Percentiles rank a stretch among this genome's conserved stretches.
These are phyloP conservation scores for Wakefieldia striispora DNA, from an alignment of 768 basidiomycete species.

Conservation along the genomic window DNA sequence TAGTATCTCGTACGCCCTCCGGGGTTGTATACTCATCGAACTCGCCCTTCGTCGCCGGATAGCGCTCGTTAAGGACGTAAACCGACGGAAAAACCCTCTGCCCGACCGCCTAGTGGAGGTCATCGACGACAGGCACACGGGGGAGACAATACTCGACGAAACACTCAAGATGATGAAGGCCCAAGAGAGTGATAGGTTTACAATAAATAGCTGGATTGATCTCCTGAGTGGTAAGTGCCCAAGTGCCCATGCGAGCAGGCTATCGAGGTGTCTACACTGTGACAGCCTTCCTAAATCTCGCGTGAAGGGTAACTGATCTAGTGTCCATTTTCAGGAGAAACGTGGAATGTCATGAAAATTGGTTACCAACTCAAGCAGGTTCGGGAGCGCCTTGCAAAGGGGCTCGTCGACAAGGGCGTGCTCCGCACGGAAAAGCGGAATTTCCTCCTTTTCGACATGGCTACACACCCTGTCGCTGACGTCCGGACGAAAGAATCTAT, in stretches of 20 bases:
- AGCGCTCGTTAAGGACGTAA: conserved; percentile 83
- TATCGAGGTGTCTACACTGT: not conserved
- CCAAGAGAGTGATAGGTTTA: conserved; percentile 53
- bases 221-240: conserved; percentile 71
- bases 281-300: not conserved
- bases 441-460: conserved; percentile 99
- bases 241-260: not conserved
- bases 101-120: conserved; percentile 88
- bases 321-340: conserved; percentile 68
- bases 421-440: conserved; percentile 99
- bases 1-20: conserved; percentile 97
- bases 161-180: conserved; percentile 93
- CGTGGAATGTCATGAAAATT: conserved; percentile 99
- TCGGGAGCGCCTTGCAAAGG: conserved; percentile 94
- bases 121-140: conserved; percentile 88
- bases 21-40: conserved; percentile 98
- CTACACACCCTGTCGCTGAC: conserved; percentile 96
- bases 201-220: conserved; percentile 92
- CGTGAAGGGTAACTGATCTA: conserved; percentile 2
- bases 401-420: conserved; percentile 97
- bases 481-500: conserved; percentile 86
- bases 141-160: conserved; percentile 96
- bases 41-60: conserved; percentile 94
- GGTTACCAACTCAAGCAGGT: conserved; percentile 99
- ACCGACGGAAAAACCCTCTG: conserved; percentile 66